phyloP scores from a whole-genome alignment of 306 rosid genomes.

The Parietaria judaica region DNA sequence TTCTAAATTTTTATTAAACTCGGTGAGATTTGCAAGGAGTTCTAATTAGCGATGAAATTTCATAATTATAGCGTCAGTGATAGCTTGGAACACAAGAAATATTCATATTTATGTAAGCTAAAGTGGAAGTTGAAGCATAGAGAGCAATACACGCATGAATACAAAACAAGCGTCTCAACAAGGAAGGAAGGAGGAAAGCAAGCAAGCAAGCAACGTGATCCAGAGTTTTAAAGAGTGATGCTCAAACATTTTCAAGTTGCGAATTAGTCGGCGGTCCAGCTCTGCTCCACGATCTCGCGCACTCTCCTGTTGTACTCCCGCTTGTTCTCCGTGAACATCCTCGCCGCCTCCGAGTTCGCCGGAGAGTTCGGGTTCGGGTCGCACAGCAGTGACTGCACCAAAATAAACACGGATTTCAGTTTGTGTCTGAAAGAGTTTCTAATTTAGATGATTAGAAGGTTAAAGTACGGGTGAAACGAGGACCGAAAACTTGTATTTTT shows the following conservation, averaged over 20 bases:
- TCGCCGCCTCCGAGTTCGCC: constrained; percentile 94
- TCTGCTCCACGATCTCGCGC: constrained; percentile 92
- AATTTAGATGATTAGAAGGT: background rate
- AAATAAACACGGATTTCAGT: background rate
- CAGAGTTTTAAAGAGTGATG: no score
- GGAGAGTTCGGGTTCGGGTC: constrained; percentile 99
- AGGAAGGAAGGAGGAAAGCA: constrained; percentile 48
- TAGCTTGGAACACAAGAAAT: background rate
- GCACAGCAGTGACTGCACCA: constrained; percentile 85
- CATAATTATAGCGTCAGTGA: no score
- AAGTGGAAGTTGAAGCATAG: constrained; percentile 16
- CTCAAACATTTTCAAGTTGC: no score
- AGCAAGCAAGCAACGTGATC: constrained; percentile 29
- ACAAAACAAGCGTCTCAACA: constrained; percentile 8
- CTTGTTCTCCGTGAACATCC: constrained; percentile 94
- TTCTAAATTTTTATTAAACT: no score
- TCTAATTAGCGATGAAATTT: no score
- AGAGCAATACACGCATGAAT: background rate
- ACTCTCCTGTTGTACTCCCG: constrained; percentile 91
- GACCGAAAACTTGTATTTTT: no score
- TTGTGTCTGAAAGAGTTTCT: background rate
- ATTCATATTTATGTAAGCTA: background rate
- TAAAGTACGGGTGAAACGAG: no score
- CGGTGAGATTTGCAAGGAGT: no score
- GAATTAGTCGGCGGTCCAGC: constrained; percentile 97